Base-by-base conservation (phyloP, 805 yeast genomes). In the Yarrowia hollandica region DNA sequence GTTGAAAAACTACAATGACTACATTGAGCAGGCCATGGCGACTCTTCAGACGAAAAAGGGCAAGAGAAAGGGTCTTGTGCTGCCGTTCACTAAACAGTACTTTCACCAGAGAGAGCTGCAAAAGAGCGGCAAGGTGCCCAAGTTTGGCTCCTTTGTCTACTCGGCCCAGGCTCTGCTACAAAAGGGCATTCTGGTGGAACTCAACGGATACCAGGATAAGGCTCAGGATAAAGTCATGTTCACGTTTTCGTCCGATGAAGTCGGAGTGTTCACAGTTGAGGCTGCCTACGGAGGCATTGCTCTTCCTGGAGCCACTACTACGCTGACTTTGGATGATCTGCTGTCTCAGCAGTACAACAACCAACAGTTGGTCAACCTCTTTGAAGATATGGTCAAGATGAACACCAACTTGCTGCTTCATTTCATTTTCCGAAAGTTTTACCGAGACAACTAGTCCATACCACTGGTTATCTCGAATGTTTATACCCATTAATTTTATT, bases 131-230 rank as follows among this genome's bases (percentile, higher is more conserved):
- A 76, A 85, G 48, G 71, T 85, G 30, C 89, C 92, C 1, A 81
- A 80, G 67, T 88, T 84, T 71, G 96, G 96, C 3, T 82, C 88
- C 1, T 86, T 81, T 74, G 84, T 84, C 69, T 88, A 88, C 73
- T 80, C 89, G 0, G 85, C 89, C 4, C 85, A 86, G 64, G 85
- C 84, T 66, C 77, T 92, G 34, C 75, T 81, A 67, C 97, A 90
- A 60, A 85, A 81, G 63, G 85, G 87, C 0, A 79, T 90, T 1
- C 69, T 91, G 18, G 68, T 79, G 3, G 85, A 82, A 56, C 75
- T 86, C 35, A 79, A 78, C 15, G 90, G 89, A 0, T 75, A 71
- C 61, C 60, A 65, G 6, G 77, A 73, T 14, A 64, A 72, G 10
- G 82, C 81, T 60, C 76, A 82, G 48, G 85, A 86, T 15, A 87